Conservation (phyloP, 768 basidiomycete species). For the Lentinula boryana region DNA sequence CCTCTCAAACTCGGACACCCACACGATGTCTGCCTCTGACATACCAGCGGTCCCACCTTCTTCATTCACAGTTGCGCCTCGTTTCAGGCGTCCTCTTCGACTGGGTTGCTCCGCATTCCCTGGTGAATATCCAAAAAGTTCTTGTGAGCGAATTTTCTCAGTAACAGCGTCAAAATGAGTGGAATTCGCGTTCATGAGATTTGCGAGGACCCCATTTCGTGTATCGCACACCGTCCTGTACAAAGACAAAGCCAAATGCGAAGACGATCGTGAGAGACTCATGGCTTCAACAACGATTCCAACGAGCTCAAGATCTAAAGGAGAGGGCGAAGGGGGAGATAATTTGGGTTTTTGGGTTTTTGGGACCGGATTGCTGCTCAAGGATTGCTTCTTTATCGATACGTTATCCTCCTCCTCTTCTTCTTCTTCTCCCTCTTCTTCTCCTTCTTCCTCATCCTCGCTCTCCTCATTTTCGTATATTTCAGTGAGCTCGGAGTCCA, state of each 20-base stretch:
- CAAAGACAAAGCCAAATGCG: slow-evolving; percentile 49
- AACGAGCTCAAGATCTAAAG: slow-evolving; percentile 39
- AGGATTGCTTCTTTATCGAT: not conserved
- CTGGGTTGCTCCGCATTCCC: not conserved
- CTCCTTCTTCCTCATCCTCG: not conserved
- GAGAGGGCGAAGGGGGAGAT: slow-evolving; percentile 1
- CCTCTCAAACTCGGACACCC: slow-evolving; percentile 26
- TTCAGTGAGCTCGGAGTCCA: not conserved
- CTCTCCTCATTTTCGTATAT: not conserved
- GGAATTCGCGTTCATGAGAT: slow-evolving; percentile 28
- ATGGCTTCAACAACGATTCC: slow-evolving; percentile 69
- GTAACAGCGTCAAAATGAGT: slow-evolving; percentile 38
- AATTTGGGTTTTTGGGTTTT: not conserved
- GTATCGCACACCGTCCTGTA: slow-evolving; percentile 39
- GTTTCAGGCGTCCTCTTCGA: not conserved
- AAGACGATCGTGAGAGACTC: slow-evolving; percentile 68
- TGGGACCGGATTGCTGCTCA: not conserved
- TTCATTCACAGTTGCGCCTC: not conserved
- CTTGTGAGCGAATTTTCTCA: not conserved
- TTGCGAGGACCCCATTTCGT: slow-evolving; percentile 48
- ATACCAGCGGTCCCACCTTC: slow-evolving; percentile 2
- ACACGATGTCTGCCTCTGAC: slow-evolving; percentile 2
- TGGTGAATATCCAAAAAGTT: not conserved
- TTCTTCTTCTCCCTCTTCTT: not conserved
- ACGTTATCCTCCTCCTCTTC: not conserved